Evolutionary conservation across 2,329 filamentous ascomycete genomes (phyloP).

Genomic region (Penicillium sp.): DNA sequence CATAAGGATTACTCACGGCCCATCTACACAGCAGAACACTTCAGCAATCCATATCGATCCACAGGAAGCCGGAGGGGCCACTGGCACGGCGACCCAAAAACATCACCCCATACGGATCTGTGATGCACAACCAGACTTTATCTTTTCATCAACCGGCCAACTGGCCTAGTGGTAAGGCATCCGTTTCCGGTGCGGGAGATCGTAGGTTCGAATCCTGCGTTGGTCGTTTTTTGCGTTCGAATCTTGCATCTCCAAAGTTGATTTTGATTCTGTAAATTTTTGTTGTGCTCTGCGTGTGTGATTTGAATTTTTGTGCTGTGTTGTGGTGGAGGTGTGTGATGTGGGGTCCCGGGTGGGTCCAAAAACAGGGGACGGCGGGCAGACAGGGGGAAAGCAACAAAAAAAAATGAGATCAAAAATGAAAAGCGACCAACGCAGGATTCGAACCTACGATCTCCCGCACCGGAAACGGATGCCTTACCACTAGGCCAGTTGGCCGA

Average conservation of each 20-base stretch:
- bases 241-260: no score
- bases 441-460: constrained; percentile 26
- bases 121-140: background rate
- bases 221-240: constrained; percentile 16
- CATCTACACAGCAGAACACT: no score
- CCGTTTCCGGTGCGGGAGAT: constrained; percentile 26
- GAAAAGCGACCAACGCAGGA: constrained; percentile 24
- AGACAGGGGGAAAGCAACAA: no score
- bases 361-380: no score
- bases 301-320: constrained; percentile 2
- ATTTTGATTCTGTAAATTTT: no score
- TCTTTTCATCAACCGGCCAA: constrained; percentile 13
- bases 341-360: no score
- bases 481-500: constrained; percentile 26
- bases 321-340: background rate
- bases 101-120: fast-evolving
- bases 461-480: constrained; percentile 27
- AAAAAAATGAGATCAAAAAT: background rate
- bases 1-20: no score
- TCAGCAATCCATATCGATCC: no score
- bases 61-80: no score
- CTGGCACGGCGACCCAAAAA: background rate
- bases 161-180: constrained; percentile 27
- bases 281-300: no score
- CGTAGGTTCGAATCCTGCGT: constrained; percentile 27